A percentile compares a stretch with the other conserved stretches of the same genome.
These are phyloP conservation scores for Polytrichum commune DNA, from an alignment of 225 moss, liverwort and hornwort species.

Conservation along the genomic window DNA sequence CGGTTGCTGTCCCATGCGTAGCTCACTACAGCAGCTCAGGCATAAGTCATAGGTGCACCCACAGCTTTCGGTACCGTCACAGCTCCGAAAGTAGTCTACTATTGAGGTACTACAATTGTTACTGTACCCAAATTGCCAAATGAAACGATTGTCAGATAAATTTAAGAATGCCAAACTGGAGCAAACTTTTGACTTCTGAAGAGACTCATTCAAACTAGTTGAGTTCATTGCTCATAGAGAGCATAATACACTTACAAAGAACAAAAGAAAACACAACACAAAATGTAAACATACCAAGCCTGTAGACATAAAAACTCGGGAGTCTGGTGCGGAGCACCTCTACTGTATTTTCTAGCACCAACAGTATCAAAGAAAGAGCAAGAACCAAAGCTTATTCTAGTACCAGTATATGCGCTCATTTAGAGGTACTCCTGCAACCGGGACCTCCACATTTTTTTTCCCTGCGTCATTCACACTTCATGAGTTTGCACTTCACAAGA, in stretches of 20 bases:
- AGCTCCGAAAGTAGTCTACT: slow-evolving; percentile 70
- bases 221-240: too few relatives aligned
- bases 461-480: slow-evolving; percentile 20
- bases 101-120: slow-evolving; percentile 75
- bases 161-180: too few relatives aligned
- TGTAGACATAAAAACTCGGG: too few relatives aligned
- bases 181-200: too few relatives aligned
- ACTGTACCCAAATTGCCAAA: slow-evolving; percentile 28
- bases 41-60: slow-evolving; percentile 66
- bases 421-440: slow-evolving; percentile 26
- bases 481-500: too few relatives aligned
- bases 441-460: slow-evolving; percentile 28
- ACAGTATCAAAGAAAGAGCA: neutral
- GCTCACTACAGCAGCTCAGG: slow-evolving; percentile 62
- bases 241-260: too few relatives aligned
- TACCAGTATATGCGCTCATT: slow-evolving; percentile 63
- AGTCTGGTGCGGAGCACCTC: too few relatives aligned
- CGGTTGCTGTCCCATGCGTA: slow-evolving; percentile 39
- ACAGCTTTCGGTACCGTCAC: slow-evolving; percentile 21
- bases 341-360: neutral
- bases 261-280: too few relatives aligned
- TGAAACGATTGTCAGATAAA: neutral
- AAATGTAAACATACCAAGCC: too few relatives aligned
- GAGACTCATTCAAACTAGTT: too few relatives aligned
- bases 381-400: neutral